These are phyloP conservation scores for Phialocephala sp. DNA, from an alignment of 2,329 filamentous ascomycete species.

Conservation along the genomic window DNA sequence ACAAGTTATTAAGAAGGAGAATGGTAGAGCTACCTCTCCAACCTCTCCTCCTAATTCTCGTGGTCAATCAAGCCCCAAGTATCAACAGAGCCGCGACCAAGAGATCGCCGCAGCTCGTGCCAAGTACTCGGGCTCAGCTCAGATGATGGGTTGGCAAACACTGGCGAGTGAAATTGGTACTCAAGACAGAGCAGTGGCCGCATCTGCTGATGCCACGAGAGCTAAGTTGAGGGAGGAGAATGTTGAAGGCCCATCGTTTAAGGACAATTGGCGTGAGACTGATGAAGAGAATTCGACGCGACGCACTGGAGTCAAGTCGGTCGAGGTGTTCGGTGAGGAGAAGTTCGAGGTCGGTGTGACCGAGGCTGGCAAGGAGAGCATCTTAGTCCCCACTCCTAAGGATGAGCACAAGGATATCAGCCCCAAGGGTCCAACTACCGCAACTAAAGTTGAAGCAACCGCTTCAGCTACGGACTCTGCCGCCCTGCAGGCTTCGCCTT, in stretches of 20 bases:
- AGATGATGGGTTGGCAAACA: not conserved
- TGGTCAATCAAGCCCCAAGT: not conserved
- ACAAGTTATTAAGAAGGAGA: slow-evolving; percentile 5
- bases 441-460: not conserved
- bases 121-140: not conserved
- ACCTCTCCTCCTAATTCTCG: not conserved
- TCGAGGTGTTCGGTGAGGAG: not conserved
- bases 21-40: not conserved
- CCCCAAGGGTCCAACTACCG: too few relatives aligned
- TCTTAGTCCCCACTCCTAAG: too few relatives aligned
- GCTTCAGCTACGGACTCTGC: slow-evolving; percentile 35
- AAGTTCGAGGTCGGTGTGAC: not conserved
- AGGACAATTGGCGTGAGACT: not conserved
- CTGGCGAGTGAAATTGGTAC: not conserved
- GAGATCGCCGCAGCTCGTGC: not conserved
- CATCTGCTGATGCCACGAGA: not conserved
- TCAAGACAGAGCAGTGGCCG: not conserved
- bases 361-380: too few relatives aligned
- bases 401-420: not conserved
- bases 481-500: slow-evolving; percentile 24
- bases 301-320: not conserved
- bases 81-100: not conserved
- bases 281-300: not conserved
- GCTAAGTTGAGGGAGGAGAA: not conserved
- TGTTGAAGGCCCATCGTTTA: not conserved